Percentiles rank a stretch among this genome's conserved stretches.
Evolutionary conservation across 1,139 yeast genomes (phyloP).

Genomic region (Yamadazyma blattariae): DNA sequence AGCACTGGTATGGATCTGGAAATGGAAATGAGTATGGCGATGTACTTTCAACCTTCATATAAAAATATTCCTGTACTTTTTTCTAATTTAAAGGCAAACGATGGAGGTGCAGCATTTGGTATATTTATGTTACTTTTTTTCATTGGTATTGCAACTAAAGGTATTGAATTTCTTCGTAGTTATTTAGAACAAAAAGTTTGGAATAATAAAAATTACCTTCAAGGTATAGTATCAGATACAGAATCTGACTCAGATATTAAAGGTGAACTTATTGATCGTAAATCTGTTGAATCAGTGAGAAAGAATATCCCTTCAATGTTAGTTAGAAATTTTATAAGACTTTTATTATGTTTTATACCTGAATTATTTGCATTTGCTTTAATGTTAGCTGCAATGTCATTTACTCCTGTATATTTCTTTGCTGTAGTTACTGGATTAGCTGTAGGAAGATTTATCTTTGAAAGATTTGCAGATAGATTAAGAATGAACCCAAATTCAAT

Average conservation of each 20-base stretch:
- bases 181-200: slow-evolving; percentile 69
- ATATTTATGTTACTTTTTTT: slow-evolving; percentile 60
- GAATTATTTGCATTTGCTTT: slow-evolving; percentile 66
- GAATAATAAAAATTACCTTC: slow-evolving; percentile 34
- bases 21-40: slow-evolving; percentile 48
- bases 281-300: not conserved
- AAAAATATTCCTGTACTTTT: slow-evolving; percentile 61
- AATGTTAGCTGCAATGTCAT: slow-evolving; percentile 80
- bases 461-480: slow-evolving; percentile 39
- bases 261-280: not conserved
- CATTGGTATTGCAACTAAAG: slow-evolving; percentile 56
- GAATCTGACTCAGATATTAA: not conserved
- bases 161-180: slow-evolving; percentile 54
- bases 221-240: slow-evolving; percentile 1
- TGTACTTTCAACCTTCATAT: slow-evolving; percentile 51
- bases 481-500: slow-evolving; percentile 13
- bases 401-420: slow-evolving; percentile 61
- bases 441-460: slow-evolving; percentile 65
- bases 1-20: slow-evolving; percentile 10
- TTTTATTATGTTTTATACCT: slow-evolving; percentile 54
- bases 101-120: slow-evolving; percentile 66
- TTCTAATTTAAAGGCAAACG: slow-evolving; percentile 47
- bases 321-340: slow-evolving; percentile 52
- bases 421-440: slow-evolving; percentile 70
- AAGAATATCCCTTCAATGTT: slow-evolving; percentile 8